These are phyloP conservation scores for Coemansia sp. DNA, from an alignment of 192 early-diverging fungal species.

Conservation along the genomic window DNA sequence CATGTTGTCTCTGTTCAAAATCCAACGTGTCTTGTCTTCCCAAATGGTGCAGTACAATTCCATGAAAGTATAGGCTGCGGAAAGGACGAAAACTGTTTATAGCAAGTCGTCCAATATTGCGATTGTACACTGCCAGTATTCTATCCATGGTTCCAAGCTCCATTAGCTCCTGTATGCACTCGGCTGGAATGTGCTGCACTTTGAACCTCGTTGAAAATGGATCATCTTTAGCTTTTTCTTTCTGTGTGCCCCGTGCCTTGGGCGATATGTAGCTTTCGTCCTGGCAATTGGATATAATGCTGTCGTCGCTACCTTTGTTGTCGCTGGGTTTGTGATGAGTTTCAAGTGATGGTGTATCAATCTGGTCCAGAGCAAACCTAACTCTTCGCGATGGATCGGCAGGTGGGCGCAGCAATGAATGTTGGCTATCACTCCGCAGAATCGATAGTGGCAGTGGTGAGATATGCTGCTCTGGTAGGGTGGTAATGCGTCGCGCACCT, in stretches of 20 bases:
- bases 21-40: slow-evolving; percentile 7
- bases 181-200: slow-evolving; percentile 30
- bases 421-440: slow-evolving; percentile 12
- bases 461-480: slow-evolving; percentile 9
- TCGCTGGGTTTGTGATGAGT: background rate
- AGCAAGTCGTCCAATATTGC: slow-evolving; percentile 32
- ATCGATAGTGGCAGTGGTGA: slow-evolving; percentile 11
- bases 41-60: slow-evolving; percentile 29
- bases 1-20: slow-evolving; percentile 9
- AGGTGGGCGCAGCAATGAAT: background rate
- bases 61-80: slow-evolving; percentile 36
- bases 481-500: background rate
- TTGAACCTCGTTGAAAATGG: slow-evolving; percentile 5
- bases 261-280: slow-evolving; percentile 11
- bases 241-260: background rate
- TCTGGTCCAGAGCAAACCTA: slow-evolving; percentile 24
- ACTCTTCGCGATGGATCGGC: slow-evolving; percentile 20
- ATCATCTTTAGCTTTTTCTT: background rate
- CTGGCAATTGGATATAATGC: background rate
- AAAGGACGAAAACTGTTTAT: slow-evolving; percentile 39
- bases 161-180: slow-evolving; percentile 30
- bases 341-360: background rate
- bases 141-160: slow-evolving; percentile 38
- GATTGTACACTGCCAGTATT: slow-evolving; percentile 13
- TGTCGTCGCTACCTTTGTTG: background rate